Base-by-base conservation (phyloP, 345 rosid genomes). In the Syzygium aromaticum region DNA sequence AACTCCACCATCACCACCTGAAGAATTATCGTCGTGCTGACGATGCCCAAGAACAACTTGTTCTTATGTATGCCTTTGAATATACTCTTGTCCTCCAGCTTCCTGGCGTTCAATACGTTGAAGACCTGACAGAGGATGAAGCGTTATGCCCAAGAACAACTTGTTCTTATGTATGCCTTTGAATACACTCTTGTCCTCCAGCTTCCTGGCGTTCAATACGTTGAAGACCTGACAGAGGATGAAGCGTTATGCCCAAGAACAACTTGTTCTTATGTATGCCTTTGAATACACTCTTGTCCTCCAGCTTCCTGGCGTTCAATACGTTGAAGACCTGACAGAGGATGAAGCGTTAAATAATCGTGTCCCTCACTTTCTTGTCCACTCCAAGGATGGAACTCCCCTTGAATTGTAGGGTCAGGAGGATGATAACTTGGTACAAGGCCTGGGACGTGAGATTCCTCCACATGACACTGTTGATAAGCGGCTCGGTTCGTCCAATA, bases 401-500 rank as follows among this genome's bases (percentile, higher is more conserved):
- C 63, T 89, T 90, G 86, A 94, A 96, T 77, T 95, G 96, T 6
- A 96, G 89, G 27, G 92, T 93, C 92, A 95, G 85, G 14, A 96
- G 94, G 73, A 96, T 85, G 16, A 89, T 51, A 49, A 95, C 92
- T 78, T 95, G 98, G 77, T 94, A 95, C 33, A 94, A 85, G 5
- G 99, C 92, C 86, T 95, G 99, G 78, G 95, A 93, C 4, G 85
- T 25, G 5, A 96, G 89, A 87, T 95, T 95, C 91, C 96, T 94
- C 99, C 99, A 94, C 96, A 95, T 95, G 80, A 94, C 43, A 84
- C 94, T 95, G 16, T 95, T 94, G 86, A 96, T 95, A 52, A 96
- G 92, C 6, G 98, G 98, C 27, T 89, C 88, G 0, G 95, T 89
- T 54, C 96, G 87, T 5, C 98, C 98, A 6, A 95, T 92, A 0